Percentiles rank a stretch among this genome's conserved stretches.
phyloP scores from a whole-genome alignment of 2,329 filamentous ascomycete genomes.

The Chrysoporthe deuterocubensis region DNA sequence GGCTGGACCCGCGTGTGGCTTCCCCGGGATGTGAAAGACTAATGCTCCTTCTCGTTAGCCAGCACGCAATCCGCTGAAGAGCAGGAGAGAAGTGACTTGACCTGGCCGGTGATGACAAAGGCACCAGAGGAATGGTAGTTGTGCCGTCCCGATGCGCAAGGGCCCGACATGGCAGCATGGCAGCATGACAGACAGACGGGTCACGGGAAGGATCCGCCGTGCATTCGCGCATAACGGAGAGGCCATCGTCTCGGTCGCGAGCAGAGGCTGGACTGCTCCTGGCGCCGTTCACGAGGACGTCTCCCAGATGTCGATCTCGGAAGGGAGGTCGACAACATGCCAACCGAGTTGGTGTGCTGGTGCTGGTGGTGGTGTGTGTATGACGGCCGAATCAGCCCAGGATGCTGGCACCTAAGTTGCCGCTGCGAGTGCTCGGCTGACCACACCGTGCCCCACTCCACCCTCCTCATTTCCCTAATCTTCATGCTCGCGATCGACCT shows the following conservation, averaged over 20 bases:
- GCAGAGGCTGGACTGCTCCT: not conserved
- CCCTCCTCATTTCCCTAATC: not conserved
- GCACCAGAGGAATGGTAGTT: no score
- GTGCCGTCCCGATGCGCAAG: not conserved
- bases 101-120: not conserved
- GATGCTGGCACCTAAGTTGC: not conserved
- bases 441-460: not conserved
- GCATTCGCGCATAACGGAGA: not conserved
- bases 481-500: not conserved
- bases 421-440: constrained; percentile 1
- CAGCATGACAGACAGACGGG: not conserved
- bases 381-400: not conserved
- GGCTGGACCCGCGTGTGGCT: constrained; percentile 3
- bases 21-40: constrained; percentile 9
- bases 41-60: constrained; percentile 14
- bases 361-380: not conserved
- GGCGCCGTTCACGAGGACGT: not conserved
- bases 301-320: not conserved
- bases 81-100: not conserved
- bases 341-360: not conserved
- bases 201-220: constrained; percentile 11
- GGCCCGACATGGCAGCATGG: not conserved
- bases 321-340: not conserved
- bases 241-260: not conserved
- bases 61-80: constrained; percentile 4